Evolutionary conservation across 305 asterid species (phyloP).

Genomic region (Solanum chacoense): DNA sequence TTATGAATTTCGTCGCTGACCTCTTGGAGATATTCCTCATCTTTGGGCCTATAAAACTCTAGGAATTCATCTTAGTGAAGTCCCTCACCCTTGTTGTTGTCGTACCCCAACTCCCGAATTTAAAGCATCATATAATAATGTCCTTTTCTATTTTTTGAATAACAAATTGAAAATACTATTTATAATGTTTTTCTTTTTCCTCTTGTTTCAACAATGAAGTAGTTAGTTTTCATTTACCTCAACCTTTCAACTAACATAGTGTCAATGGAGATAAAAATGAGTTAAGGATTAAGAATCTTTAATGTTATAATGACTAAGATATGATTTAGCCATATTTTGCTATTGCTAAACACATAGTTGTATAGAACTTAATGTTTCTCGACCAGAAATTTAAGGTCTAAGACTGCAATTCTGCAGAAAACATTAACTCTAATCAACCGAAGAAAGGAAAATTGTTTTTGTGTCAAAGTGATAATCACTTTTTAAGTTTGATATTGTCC

Average conservation of each 20-base stretch:
- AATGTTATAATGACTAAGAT: not conserved
- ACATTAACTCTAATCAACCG: not conserved
- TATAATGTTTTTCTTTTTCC: too few relatives aligned
- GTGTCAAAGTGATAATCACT: not conserved
- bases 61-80: not conserved
- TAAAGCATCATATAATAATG: not conserved
- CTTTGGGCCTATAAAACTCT: not conserved
- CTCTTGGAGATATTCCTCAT: not conserved
- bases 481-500: not conserved
- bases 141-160: not conserved
- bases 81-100: not conserved
- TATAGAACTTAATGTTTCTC: not conserved
- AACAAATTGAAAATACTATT: not conserved
- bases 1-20: not conserved
- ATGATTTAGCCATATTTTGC: not conserved
- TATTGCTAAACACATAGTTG: not conserved
- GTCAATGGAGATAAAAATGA: not conserved
- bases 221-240: not conserved
- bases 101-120: not conserved
- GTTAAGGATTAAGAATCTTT: not conserved
- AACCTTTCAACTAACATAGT: not conserved
- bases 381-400: not conserved
- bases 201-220: not conserved
- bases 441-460: not conserved
- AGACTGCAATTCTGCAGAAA: not conserved